Conservation (phyloP, 257 asterid species). For the Solanum tarijense region DNA sequence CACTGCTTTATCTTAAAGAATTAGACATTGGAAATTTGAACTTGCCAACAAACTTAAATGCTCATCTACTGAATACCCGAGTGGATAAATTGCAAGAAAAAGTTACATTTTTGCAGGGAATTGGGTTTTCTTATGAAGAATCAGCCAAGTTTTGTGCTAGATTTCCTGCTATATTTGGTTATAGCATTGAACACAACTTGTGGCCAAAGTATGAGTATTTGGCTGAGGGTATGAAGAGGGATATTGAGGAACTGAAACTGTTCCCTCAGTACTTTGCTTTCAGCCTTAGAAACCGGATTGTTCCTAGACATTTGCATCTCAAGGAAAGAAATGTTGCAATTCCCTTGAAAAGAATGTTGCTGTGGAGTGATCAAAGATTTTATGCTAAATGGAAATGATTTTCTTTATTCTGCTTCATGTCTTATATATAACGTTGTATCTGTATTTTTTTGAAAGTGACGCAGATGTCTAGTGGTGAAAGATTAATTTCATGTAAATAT, state of each 20-base stretch:
- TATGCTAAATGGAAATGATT: slow-evolving; percentile 28
- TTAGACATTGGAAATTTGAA: slow-evolving; percentile 13
- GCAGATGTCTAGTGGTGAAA: neutral
- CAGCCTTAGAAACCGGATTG: slow-evolving; percentile 22
- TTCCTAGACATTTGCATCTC: slow-evolving; percentile 23
- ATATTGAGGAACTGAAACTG: slow-evolving; percentile 8
- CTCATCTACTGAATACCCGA: slow-evolving; percentile 25
- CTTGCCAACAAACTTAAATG: slow-evolving; percentile 21
- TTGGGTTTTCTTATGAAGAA: slow-evolving; percentile 20
- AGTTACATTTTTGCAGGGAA: slow-evolving; percentile 4
- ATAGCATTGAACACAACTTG: slow-evolving; percentile 16
- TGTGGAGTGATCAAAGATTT: slow-evolving; percentile 21
- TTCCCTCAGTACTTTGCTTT: slow-evolving; percentile 28
- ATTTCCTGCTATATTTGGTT: slow-evolving; percentile 27
- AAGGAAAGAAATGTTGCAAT: slow-evolving; percentile 10
- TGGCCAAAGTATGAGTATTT: slow-evolving; percentile 21
- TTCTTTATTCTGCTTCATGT: neutral
- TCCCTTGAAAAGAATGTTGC: slow-evolving; percentile 15
- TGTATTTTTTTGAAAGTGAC: neutral
- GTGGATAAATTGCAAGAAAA: slow-evolving; percentile 17
- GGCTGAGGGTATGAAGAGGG: slow-evolving; percentile 13
- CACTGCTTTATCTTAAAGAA: slow-evolving; percentile 15
- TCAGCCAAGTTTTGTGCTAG: slow-evolving; percentile 13
- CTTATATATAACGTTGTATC: neutral
- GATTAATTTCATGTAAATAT: neutral